Evolutionary conservation across 345 rosid species (phyloP), one percentile per base, ranked within the genome.

Genomic region (Eucalyptus polyanthemos): DNA sequence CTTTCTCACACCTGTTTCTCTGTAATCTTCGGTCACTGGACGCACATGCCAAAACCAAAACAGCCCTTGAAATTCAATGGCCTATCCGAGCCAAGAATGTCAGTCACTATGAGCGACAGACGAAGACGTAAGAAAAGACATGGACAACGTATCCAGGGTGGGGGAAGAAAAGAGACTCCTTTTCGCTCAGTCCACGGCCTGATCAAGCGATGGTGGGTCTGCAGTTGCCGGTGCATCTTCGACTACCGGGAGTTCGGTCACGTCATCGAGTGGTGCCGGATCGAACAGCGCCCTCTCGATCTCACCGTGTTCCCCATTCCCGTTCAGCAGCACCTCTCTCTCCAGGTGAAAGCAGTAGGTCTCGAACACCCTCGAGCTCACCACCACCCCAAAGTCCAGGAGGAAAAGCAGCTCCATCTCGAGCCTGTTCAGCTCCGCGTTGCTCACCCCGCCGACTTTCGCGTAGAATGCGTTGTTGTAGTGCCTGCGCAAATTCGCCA

Each of bases 381-480:
- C 97, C 49, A 90, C 87, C 4, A 97, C 93, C 25, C 95, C 94
- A 34, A 96, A 96, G 91, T 96, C 98, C 81, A 97, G 90, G 21
- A 95, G 97, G 87, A 96, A 93, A n/a, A 97, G 98, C 86, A 97
- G 93, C 76, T 97, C 97, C 11, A 96, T 58, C 89, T 97, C 99
- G 47, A 97, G 93, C 92, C 90, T 94, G 94, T 97, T 97, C 92
- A 97, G 88, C 89, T 96, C 99, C 1, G 92, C 92, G 65, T 96
- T 97, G 94, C 93, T 96, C 88, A 97, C 95, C 50, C 99, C 99
- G n/a, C 99, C 99, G 5, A 96, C 97, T 54, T 92, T 88, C 3
- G 99, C 99, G 50, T 94, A 96, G 91, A 96, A 93, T 17, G 95
- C 97, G 69, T 96, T 97, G 93, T 96, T 95, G 89, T 96, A 95